Evolutionary conservation across 2,329 filamentous ascomycete species (phyloP).

Genomic region (Epichloe festucae): DNA sequence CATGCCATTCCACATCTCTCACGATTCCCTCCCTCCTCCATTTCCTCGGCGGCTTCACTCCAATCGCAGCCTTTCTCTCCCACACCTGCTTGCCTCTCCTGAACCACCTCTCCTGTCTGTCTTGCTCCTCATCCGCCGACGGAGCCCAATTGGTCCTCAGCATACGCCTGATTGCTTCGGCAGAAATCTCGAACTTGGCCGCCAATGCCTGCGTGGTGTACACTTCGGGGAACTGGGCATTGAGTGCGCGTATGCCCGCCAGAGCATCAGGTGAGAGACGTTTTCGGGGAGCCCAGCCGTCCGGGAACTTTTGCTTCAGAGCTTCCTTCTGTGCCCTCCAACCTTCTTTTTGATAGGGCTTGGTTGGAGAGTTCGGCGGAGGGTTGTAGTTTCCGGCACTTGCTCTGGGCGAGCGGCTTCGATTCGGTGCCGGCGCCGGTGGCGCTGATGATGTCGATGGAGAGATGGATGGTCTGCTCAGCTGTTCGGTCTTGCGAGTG

Average conservation of each 20-base stretch:
- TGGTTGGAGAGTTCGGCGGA: background rate
- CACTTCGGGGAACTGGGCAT: conserved; percentile 60
- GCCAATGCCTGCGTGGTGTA: conserved; percentile 67
- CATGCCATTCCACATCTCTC: conserved; percentile 30
- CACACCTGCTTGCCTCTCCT: conserved; percentile 47
- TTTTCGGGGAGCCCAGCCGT: conserved; percentile 73
- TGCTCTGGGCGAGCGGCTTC: background rate
- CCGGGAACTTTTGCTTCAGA: conserved; percentile 64
- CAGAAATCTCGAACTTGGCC: conserved; percentile 69
- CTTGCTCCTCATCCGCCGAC: conserved; percentile 40
- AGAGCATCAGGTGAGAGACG: conserved; percentile 83
- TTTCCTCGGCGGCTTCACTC: conserved; percentile 45
- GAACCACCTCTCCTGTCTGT: conserved; percentile 48
- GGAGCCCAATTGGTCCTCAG: conserved; percentile 67
- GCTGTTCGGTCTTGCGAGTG: background rate
- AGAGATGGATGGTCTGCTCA: background rate
- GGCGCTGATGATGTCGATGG: background rate
- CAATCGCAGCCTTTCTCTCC: conserved; percentile 44
- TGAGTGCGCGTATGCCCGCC: conserved; percentile 74
- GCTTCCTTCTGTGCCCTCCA: conserved; percentile 72
- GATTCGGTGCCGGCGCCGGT: background rate
- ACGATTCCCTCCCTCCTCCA: conserved; percentile 45
- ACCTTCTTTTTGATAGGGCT: conserved; percentile 19
- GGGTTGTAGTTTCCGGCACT: background rate
- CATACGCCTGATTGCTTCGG: conserved; percentile 79